Conservation (phyloP, 306 rosid genomes). For the Malus sieversii region DNA sequence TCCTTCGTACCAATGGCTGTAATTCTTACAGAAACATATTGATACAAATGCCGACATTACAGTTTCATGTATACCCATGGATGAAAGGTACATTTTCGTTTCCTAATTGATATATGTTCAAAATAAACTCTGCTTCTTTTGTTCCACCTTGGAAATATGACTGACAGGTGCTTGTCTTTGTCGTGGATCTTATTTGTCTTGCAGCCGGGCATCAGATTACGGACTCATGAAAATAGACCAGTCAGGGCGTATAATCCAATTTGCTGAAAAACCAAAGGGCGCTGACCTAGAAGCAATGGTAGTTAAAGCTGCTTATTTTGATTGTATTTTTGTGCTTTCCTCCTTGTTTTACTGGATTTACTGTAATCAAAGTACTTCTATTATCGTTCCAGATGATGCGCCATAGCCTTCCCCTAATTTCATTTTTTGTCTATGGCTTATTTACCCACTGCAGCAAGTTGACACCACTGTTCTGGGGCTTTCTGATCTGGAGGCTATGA, state of each 20-base stretch:
- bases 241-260: conserved; percentile 60
- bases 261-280: conserved; percentile 93
- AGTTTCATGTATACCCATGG: conserved; percentile 91
- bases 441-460: conserved; percentile 58
- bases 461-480: conserved; percentile 81
- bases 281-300: conserved; percentile 87
- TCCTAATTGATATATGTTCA: neutral
- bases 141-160: neutral
- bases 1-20: conserved; percentile 4
- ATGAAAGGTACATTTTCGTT: conserved; percentile 45
- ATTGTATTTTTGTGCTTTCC: neutral
- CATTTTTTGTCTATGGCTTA: neutral
- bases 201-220: conserved; percentile 89
- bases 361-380: neutral
- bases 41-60: conserved; percentile 94
- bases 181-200: neutral
- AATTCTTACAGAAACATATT: conserved; percentile 58
- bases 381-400: conserved; percentile 12
- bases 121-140: neutral
- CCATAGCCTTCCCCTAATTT: neutral
- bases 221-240: conserved; percentile 83
- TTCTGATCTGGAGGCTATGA: conserved; percentile 55
- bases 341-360: neutral
- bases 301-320: conserved; percentile 10
- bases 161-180: conserved; percentile 1